Evolutionary conservation across 2,329 filamentous ascomycete species (phyloP).

Genomic region (Alternaria rosae): DNA sequence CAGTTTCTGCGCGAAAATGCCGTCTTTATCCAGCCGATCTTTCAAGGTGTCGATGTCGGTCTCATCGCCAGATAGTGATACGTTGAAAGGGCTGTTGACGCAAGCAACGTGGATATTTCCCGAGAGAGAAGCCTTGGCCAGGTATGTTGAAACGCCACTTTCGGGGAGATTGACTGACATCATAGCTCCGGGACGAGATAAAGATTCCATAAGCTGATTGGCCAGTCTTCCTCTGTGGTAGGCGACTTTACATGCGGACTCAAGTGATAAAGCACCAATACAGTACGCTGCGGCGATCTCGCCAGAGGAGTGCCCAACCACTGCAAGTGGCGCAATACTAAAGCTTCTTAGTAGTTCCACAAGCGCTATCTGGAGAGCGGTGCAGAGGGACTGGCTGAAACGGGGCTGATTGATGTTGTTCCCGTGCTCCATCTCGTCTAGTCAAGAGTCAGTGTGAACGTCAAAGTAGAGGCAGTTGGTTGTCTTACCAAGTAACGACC

Average conservation of each 20-base stretch:
- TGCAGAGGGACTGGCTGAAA: conserved; percentile 26
- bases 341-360: conserved; percentile 27
- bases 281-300: conserved; percentile 41
- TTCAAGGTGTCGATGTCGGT: not conserved
- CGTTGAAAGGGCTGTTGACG: conserved; percentile 9
- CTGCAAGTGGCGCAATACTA: conserved; percentile 16
- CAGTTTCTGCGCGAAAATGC: not conserved
- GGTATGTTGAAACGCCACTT: not conserved
- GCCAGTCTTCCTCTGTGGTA: not conserved
- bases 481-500: not conserved
- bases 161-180: not conserved
- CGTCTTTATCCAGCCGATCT: not conserved
- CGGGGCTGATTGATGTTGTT: conserved; percentile 9
- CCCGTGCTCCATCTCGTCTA: not conserved
- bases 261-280: conserved; percentile 5
- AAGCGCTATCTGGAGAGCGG: conserved; percentile 30
- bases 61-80: conserved; percentile 54
- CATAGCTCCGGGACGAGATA: not conserved
- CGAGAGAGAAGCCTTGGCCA: not conserved
- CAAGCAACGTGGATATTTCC: conserved; percentile 3
- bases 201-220: not conserved
- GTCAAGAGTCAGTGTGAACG: not conserved
- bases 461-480: not conserved
- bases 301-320: conserved; percentile 38
- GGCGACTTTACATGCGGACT: not conserved